Evolutionary conservation across 371 early-diverging fungal species (phyloP).

Genomic region (Mycotypha africana): DNA sequence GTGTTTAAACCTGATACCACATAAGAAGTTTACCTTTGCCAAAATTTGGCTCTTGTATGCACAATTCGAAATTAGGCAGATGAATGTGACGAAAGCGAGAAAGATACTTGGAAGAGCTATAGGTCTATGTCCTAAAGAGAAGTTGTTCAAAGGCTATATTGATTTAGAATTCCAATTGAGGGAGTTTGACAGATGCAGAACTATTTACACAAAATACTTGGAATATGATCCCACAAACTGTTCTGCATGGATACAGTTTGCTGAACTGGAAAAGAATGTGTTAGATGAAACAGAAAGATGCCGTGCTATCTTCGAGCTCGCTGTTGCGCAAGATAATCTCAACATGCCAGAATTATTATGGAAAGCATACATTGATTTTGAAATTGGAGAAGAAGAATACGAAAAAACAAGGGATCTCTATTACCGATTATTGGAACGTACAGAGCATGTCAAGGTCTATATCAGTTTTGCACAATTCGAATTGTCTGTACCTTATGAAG

Average conservation of each 20-base stretch:
- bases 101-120: constrained; percentile 82
- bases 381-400: constrained; percentile 78
- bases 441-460: constrained; percentile 97
- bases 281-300: constrained; percentile 87
- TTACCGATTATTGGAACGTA: constrained; percentile 76
- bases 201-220: constrained; percentile 83
- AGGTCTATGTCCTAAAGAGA: constrained; percentile 78
- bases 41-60: constrained; percentile 95
- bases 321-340: constrained; percentile 76
- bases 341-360: constrained; percentile 97
- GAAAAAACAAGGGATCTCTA: constrained; percentile 76
- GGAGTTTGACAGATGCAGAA: constrained; percentile 93
- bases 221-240: constrained; percentile 83
- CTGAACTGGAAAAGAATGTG: constrained; percentile 75
- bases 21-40: constrained; percentile 91
- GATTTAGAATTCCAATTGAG: constrained; percentile 89
- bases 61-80: constrained; percentile 83
- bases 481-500: constrained; percentile 51
- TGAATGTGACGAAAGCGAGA: constrained; percentile 74
- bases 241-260: constrained; percentile 93
- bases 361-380: constrained; percentile 97
- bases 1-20: constrained; percentile 86
- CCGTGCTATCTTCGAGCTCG: constrained; percentile 87
- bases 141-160: constrained; percentile 93
- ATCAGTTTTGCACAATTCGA: constrained; percentile 93